Base-by-base conservation (phyloP, 169 alveolate species). In the Miamiensis avidus region DNA sequence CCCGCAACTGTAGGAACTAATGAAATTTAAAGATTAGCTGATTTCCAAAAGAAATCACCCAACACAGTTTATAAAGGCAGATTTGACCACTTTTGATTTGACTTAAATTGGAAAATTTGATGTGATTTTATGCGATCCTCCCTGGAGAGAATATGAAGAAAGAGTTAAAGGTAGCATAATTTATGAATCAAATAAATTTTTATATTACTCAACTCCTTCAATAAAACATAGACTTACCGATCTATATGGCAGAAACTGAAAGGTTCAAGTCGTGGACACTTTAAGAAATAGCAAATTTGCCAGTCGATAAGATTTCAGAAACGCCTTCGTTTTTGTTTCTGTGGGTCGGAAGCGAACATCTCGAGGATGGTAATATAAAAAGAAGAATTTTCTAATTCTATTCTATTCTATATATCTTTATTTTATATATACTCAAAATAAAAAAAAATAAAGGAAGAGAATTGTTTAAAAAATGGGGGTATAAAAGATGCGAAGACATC, bases 401-500 rank as follows among this genome's bases (percentile, higher is more conserved):
- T 77, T 33, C 4, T 49, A 49, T 4, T 49, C 69, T 49, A 11
- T 49, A 11, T 49, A 49, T 49, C 20, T 49, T 11, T 49, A 49
- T 11, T 11, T 11, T 11, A 49, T 49, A 49, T 32, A 29, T 31
- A 29, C 0, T 4, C 33, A 28, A 75, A 28, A n/a, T 28, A 29
- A 28, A n/a, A 29, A 29, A n/a, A 0, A 29, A 75, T 29, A 28
- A 79, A 82, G 92, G 94, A 4, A 89, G 96, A 87, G 92, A 91
- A 84, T 84, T 95, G 74, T 92, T 97, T 78, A 96, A 94, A 78
- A 94, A 94, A 84, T 98, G 99, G 99, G 98, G 98, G 25, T 96
- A 94, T 88, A 93, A 98, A 72, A 92, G 98, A 90, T 97, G 99
- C 85, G 99, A 98, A 91, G 99, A 98, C 88, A 97, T 98, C 65